These are phyloP conservation scores for Ophiostoma sp. DNA, from an alignment of 2,329 filamentous ascomycete genomes.

Conservation along the genomic window DNA sequence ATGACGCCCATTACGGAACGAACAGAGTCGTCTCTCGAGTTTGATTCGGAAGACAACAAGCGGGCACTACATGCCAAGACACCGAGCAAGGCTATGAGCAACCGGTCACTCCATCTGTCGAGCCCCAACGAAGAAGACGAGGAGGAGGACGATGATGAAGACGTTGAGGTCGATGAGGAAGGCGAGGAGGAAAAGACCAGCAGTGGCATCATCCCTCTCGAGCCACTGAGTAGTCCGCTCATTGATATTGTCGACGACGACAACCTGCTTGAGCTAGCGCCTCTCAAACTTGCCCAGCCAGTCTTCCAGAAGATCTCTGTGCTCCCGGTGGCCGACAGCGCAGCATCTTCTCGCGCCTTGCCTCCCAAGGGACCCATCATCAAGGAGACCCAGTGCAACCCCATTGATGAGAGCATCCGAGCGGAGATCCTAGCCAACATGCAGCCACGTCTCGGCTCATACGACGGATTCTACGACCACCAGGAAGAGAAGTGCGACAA, in stretches of 20 bases:
- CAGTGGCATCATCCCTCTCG: slow-evolving; percentile 11
- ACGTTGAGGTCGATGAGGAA: slow-evolving; percentile 41
- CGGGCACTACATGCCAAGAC: slow-evolving; percentile 68
- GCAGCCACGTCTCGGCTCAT: slow-evolving; percentile 71
- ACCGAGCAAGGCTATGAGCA: slow-evolving; percentile 61
- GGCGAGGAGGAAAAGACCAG: slow-evolving; percentile 25
- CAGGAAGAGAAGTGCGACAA: slow-evolving; percentile 63
- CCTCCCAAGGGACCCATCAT: slow-evolving; percentile 69
- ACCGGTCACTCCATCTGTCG: slow-evolving; percentile 29
- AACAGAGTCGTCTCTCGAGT: slow-evolving; percentile 81
- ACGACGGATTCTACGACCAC: slow-evolving; percentile 78
- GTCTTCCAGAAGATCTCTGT: slow-evolving; percentile 43
- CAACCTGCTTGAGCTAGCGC: slow-evolving; percentile 18
- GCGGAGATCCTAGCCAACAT: slow-evolving; percentile 72
- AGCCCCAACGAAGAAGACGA: slow-evolving; percentile 33
- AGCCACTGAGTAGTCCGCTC: slow-evolving; percentile 57
- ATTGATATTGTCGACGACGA: slow-evolving; percentile 49
- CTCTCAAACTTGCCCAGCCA: slow-evolving; percentile 43
- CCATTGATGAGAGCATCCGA: slow-evolving; percentile 74
- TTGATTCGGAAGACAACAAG: slow-evolving; percentile 61
- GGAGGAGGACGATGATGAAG: slow-evolving; percentile 29
- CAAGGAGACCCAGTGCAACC: slow-evolving; percentile 82
- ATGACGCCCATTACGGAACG: slow-evolving; percentile 98
- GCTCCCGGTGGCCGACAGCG: slow-evolving; percentile 35
- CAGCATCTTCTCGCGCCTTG: slow-evolving; percentile 24